Percentiles rank a stretch among this genome's conserved stretches.
These are phyloP conservation scores for Mucor indicus DNA, from an alignment of 371 early-diverging fungal species.

Conservation along the genomic window DNA sequence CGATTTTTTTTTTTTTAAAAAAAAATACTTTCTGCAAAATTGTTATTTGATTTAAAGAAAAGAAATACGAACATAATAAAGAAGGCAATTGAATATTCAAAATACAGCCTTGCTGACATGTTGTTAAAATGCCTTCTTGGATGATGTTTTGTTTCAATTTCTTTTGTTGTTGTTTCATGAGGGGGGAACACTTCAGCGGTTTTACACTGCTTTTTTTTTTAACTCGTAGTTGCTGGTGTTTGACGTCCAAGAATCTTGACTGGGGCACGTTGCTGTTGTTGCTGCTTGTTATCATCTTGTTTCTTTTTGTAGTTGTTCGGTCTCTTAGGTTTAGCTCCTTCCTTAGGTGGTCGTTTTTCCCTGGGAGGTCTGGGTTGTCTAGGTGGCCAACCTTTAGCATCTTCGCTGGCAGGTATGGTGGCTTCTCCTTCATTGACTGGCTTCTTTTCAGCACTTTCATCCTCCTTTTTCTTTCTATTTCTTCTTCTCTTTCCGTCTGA, in stretches of 20 bases:
- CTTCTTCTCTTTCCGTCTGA: conserved; percentile 15
- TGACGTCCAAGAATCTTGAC: conserved; percentile 35
- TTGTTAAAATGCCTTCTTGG: too few species aligned
- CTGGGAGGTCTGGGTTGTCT: conserved; percentile 6
- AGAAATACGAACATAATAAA: too few species aligned
- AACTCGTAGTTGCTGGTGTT: neutral
- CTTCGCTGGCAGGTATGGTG: neutral
- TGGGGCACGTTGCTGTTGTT: conserved; percentile 21
- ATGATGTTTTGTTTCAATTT: too few species aligned
- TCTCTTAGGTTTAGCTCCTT: conserved; percentile 12
- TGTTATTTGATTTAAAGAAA: too few species aligned
- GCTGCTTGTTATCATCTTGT: conserved; percentile 1
- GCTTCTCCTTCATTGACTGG: neutral
- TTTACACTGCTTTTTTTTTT: too few species aligned
- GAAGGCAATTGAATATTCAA: too few species aligned
- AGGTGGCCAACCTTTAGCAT: neutral
- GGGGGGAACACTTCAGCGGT: too few species aligned
- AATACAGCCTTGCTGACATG: too few species aligned
- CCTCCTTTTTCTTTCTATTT: conserved; percentile 18
- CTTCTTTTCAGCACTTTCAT: neutral
- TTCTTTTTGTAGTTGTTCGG: conserved; percentile 3
- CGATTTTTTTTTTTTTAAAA: too few species aligned
- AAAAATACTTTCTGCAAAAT: too few species aligned
- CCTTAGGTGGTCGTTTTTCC: conserved; percentile 8
- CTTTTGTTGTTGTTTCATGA: too few species aligned